phyloP scores from a whole-genome alignment of 176 grass and related monocot genomes.

The Oryza glumipatula region DNA sequence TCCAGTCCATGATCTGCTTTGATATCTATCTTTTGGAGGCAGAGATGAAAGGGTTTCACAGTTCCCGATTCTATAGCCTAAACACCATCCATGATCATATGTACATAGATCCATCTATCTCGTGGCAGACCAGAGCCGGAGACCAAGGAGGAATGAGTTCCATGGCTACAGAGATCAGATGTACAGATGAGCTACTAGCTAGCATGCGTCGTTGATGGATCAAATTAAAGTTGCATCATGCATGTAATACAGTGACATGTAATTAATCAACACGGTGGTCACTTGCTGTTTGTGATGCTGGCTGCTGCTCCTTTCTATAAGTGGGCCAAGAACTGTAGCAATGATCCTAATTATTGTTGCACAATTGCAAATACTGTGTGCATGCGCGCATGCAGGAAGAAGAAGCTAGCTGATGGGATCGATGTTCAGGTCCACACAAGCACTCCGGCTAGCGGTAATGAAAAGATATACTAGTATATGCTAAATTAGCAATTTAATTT shows the following conservation, averaged over 20 bases:
- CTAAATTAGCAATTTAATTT: too few species aligned
- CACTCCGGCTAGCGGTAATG: too few species aligned
- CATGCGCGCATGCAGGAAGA: not conserved
- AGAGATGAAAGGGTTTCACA: not conserved
- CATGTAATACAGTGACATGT: not conserved
- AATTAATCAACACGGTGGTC: not conserved
- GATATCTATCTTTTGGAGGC: not conserved
- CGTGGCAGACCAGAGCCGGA: slow-evolving; percentile 7
- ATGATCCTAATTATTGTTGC: not conserved
- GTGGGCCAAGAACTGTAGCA: not conserved
- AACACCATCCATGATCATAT: not conserved
- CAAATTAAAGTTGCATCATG: not conserved
- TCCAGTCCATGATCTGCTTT: not conserved
- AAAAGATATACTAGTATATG: too few species aligned
- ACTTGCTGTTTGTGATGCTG: not conserved
- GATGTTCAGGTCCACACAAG: slow-evolving; percentile 22
- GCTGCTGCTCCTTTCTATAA: not conserved
- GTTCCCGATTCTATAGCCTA: slow-evolving; percentile 7
- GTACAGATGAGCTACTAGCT: not conserved
- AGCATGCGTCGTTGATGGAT: not conserved
- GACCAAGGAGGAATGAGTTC: not conserved
- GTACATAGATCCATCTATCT: not conserved
- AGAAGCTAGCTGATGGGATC: not conserved
- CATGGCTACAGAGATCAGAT: not conserved
- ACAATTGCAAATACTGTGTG: not conserved